These are phyloP conservation scores for Wickerhamia fluorescens DNA, from an alignment of 805 yeast genomes.

Conservation along the genomic window DNA sequence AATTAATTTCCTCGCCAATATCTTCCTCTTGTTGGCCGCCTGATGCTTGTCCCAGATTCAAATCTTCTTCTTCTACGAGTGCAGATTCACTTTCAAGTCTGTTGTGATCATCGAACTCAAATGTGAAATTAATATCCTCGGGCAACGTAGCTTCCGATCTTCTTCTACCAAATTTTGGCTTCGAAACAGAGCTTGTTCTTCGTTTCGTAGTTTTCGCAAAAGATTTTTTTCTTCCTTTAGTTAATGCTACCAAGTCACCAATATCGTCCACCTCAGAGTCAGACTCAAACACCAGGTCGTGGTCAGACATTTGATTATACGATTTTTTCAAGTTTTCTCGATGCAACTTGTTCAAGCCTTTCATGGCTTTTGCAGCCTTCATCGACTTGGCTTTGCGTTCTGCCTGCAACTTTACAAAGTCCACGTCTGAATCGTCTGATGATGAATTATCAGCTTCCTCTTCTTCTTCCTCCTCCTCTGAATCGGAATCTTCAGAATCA, in stretches of 20 bases:
- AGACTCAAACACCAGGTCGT: slow-evolving; percentile 5
- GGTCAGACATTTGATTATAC: neutral
- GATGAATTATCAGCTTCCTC: slow-evolving; percentile 4
- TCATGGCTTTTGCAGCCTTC: slow-evolving; percentile 36
- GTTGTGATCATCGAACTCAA: slow-evolving; percentile 31
- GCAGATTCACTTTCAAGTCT: slow-evolving; percentile 8
- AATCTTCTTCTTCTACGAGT: slow-evolving; percentile 26
- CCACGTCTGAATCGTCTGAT: slow-evolving; percentile 44
- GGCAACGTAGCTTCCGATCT: slow-evolving; percentile 34
- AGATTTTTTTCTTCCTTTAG: slow-evolving; percentile 2
- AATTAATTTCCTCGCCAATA: slow-evolving; percentile 8
- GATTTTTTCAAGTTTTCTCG: slow-evolving; percentile 6
- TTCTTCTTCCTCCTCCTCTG: slow-evolving; percentile 12
- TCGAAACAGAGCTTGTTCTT: slow-evolving; percentile 4
- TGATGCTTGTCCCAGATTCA: slow-evolving; percentile 18
- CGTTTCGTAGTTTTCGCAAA: slow-evolving; percentile 4
- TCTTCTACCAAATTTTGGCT: slow-evolving; percentile 26
- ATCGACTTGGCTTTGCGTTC: slow-evolving; percentile 53
- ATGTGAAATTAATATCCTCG: slow-evolving; percentile 34
- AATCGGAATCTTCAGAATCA: slow-evolving; percentile 10
- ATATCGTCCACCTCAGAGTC: slow-evolving; percentile 5
- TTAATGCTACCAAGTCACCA: slow-evolving; percentile 5
- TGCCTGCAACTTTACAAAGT: slow-evolving; percentile 65
- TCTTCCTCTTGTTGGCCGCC: slow-evolving; percentile 13
- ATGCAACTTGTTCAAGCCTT: slow-evolving; percentile 15